These are phyloP conservation scores for Cutaneotrichosporon sp. DNA, from an alignment of 1,284 basidiomycete species.

Conservation along the genomic window DNA sequence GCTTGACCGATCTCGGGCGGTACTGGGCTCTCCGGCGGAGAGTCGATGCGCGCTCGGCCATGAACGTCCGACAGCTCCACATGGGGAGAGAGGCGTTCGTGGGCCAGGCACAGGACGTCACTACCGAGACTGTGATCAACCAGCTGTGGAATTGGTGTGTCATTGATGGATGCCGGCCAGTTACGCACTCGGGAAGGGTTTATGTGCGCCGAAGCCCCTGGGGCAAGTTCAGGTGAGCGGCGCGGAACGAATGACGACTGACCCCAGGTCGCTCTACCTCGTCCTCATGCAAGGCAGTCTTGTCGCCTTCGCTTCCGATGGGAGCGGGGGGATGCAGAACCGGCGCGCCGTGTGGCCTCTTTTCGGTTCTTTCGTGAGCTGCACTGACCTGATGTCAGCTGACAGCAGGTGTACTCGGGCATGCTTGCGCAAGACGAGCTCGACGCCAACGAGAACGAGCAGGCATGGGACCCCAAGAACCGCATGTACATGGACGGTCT, in stretches of 20 bases:
- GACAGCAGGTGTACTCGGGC: conserved; percentile 45
- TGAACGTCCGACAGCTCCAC: conserved; percentile 37
- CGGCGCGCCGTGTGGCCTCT: conserved; percentile 42
- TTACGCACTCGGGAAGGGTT: conserved; percentile 42
- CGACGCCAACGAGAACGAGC: conserved; percentile 26
- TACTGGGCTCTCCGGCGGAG: conserved; percentile 48
- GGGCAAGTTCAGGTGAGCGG: conserved; percentile 45
- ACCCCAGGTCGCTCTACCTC: conserved; percentile 34
- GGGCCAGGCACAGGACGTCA: background rate
- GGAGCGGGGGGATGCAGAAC: conserved; percentile 30
- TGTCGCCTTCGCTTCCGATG: conserved; percentile 42
- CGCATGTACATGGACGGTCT: conserved; percentile 51
- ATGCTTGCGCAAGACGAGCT: conserved; percentile 47
- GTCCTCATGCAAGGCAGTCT: conserved; percentile 43
- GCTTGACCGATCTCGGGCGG: conserved; percentile 31
- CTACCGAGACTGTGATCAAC: conserved; percentile 13
- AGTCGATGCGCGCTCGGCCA: conserved; percentile 46
- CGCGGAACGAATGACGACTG: background rate
- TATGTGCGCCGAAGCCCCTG: conserved; percentile 40
- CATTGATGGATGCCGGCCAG: conserved; percentile 44
- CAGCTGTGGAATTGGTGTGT: conserved; percentile 52
- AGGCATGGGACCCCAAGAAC: conserved; percentile 29
- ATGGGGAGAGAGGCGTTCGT: conserved; percentile 6
- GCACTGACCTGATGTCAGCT: background rate
- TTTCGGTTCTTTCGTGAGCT: conserved; percentile 49